A percentile compares a stretch with the other conserved stretches of the same genome.
Conservation (phyloP, 192 early-diverging fungal genomes). For the Entrophospora sp. region DNA sequence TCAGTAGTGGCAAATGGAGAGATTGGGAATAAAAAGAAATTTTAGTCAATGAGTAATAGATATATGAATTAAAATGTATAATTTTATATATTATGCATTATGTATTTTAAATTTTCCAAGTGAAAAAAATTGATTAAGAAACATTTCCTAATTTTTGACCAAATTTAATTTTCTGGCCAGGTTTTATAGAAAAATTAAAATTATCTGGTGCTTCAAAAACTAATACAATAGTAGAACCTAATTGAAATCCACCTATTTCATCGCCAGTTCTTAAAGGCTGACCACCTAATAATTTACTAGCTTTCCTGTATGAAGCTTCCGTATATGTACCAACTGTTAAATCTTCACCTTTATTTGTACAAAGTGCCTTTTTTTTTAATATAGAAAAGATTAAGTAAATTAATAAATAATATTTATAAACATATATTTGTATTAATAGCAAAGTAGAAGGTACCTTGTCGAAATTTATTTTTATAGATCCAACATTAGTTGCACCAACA, state of each 20-base stretch:
- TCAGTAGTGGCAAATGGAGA: too few species aligned
- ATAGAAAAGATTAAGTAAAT: background rate
- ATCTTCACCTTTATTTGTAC: slow-evolving; percentile 57
- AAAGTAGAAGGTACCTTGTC: slow-evolving; percentile 69
- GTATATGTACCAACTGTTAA: slow-evolving; percentile 62
- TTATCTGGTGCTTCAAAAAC: slow-evolving; percentile 90
- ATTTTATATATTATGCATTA: too few species aligned
- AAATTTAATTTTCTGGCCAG: slow-evolving; percentile 70
- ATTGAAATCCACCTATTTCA: slow-evolving; percentile 90
- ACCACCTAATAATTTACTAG: slow-evolving; percentile 51
- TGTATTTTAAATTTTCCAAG: too few species aligned
- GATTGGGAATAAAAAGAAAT: too few species aligned
- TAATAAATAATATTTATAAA: background rate
- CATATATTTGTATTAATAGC: too few species aligned
- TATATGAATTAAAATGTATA: too few species aligned
- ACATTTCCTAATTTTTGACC: slow-evolving; percentile 66
- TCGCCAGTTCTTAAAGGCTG: slow-evolving; percentile 67
- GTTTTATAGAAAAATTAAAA: slow-evolving; percentile 68
- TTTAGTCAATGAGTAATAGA: too few species aligned
- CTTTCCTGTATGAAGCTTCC: slow-evolving; percentile 61
- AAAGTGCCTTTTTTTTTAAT: slow-evolving; percentile 32
- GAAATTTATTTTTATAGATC: slow-evolving; percentile 90
- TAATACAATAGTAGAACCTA: slow-evolving; percentile 92
- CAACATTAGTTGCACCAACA: slow-evolving; percentile 97
- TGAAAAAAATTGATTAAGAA: too few species aligned